A percentile compares a stretch with the other conserved stretches of the same genome.
Evolutionary conservation across 2,329 filamentous ascomycete species (phyloP).

Genomic region (Zalaria sp.): DNA sequence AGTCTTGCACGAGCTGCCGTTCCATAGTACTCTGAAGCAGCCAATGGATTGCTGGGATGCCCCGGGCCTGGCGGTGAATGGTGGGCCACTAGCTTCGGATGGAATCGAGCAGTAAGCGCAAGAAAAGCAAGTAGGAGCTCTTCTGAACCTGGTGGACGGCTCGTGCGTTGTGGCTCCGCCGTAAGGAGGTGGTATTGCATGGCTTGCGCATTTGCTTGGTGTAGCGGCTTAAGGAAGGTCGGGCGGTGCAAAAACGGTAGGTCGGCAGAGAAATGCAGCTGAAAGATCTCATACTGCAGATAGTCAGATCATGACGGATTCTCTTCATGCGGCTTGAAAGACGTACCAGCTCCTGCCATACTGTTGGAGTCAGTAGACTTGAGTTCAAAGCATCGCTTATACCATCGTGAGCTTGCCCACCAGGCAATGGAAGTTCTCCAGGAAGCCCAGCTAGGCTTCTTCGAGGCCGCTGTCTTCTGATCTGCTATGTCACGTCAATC

Average conservation of each 20-base stretch:
- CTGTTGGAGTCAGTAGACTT: constrained; percentile 44
- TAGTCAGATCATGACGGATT: constrained; percentile 6
- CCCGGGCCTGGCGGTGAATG: constrained; percentile 36
- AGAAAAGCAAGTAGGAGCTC: constrained; percentile 51
- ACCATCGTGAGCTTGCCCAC: no score
- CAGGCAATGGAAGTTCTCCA: not conserved
- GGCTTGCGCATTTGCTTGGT: constrained; percentile 13
- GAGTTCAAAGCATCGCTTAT: constrained; percentile 43
- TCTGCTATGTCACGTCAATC: not conserved
- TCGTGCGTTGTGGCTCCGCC: constrained; percentile 11
- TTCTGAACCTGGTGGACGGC: constrained; percentile 38
- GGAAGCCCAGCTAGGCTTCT: constrained; percentile 5
- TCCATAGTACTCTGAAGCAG: constrained; percentile 52
- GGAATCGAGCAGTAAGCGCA: constrained; percentile 55
- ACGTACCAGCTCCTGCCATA: constrained; percentile 50
- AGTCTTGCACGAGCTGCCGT: constrained; percentile 40
- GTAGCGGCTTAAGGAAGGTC: constrained; percentile 40
- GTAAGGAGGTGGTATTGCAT: constrained; percentile 3
- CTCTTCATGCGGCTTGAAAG: not conserved
- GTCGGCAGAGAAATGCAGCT: constrained; percentile 57
- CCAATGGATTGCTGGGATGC: constrained; percentile 35
- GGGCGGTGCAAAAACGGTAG: constrained; percentile 57
- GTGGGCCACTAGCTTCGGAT: constrained; percentile 41
- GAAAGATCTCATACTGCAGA: constrained; percentile 48
- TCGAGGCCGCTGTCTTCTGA: constrained; percentile 2